phyloP scores from a whole-genome alignment of 805 yeast species.

The Teunomyces barrocoloradensis region DNA sequence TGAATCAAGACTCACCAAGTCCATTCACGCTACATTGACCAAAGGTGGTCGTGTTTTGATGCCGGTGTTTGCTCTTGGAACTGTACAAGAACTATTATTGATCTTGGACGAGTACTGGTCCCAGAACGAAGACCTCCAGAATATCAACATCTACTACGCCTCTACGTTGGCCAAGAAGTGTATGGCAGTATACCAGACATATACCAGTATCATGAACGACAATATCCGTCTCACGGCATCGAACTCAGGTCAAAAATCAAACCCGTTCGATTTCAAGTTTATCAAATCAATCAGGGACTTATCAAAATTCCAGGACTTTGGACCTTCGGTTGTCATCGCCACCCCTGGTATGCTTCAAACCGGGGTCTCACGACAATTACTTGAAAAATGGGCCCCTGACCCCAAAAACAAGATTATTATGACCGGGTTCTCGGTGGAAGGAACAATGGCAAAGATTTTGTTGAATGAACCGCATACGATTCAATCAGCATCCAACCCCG shows the following conservation, averaged over 20 bases:
- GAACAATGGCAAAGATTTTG: slow-evolving; percentile 92
- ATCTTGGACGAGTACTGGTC: slow-evolving; percentile 96
- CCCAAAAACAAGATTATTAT: slow-evolving; percentile 81
- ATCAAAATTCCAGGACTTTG: slow-evolving; percentile 86
- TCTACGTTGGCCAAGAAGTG: slow-evolving; percentile 92
- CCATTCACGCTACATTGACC: slow-evolving; percentile 77
- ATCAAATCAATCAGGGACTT: slow-evolving; percentile 75
- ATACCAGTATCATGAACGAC: slow-evolving; percentile 96
- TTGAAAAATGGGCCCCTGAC: slow-evolving; percentile 98
- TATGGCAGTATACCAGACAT: slow-evolving; percentile 96
- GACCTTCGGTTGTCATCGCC: slow-evolving; percentile 95
- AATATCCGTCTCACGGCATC: slow-evolving; percentile 63
- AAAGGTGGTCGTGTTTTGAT: slow-evolving; percentile 90
- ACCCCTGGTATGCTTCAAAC: slow-evolving; percentile 98
- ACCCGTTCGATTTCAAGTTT: slow-evolving; percentile 88
- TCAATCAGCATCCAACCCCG: slow-evolving; percentile 79
- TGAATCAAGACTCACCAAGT: slow-evolving; percentile 74
- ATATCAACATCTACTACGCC: slow-evolving; percentile 84
- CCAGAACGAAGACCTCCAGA: slow-evolving; percentile 74
- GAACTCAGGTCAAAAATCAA: slow-evolving; percentile 36
- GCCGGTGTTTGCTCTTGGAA: slow-evolving; percentile 95
- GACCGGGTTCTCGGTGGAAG: slow-evolving; percentile 98
- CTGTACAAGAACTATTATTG: slow-evolving; percentile 90
- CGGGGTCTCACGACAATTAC: slow-evolving; percentile 86
- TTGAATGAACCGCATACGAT: slow-evolving; percentile 89